Evolutionary conservation across 805 yeast genomes (phyloP).

Genomic region (Saccharomycopsis capsularis): DNA sequence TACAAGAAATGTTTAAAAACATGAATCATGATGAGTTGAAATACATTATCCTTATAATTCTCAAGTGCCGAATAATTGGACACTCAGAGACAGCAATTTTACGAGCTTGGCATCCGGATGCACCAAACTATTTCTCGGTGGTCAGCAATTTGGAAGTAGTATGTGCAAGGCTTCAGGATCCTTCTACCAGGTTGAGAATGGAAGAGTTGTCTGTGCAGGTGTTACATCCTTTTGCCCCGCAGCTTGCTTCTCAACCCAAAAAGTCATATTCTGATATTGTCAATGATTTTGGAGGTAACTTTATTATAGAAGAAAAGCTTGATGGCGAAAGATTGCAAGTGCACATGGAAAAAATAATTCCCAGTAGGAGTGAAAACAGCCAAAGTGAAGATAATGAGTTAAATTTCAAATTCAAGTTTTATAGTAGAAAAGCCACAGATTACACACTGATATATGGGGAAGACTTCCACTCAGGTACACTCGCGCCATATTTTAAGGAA

Average conservation of each 20-base stretch:
- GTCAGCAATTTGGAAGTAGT: conserved; percentile 58
- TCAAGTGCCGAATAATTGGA: conserved; percentile 54
- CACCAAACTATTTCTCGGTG: conserved; percentile 53
- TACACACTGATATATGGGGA: conserved; percentile 65
- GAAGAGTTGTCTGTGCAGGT: conserved; percentile 32
- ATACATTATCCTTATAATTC: conserved; percentile 61
- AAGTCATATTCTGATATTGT: conserved; percentile 46
- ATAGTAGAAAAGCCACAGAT: conserved; percentile 65
- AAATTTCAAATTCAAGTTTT: conserved; percentile 37
- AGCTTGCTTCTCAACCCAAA: conserved; percentile 54
- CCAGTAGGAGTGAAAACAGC: no score
- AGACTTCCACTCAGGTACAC: conserved; percentile 40
- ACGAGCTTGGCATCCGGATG: conserved; percentile 72
- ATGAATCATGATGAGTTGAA: conserved; percentile 58
- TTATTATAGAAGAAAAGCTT: conserved; percentile 80
- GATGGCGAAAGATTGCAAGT: conserved; percentile 88
- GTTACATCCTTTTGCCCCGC: conserved; percentile 59
- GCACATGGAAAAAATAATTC: conserved; percentile 50
- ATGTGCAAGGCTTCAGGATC: conserved; percentile 51
- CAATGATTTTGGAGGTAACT: conserved; percentile 32
- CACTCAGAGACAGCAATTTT: conserved; percentile 55
- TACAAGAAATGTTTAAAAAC: conserved; percentile 43
- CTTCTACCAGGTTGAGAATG: conserved; percentile 34
- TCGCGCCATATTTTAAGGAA: conserved; percentile 44
- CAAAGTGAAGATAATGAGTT: conserved; percentile 25